Percentiles rank a stretch among this genome's conserved stretches.
Conservation (phyloP, 495 filamentous ascomycete genomes). For the Penicillium arizonense region DNA sequence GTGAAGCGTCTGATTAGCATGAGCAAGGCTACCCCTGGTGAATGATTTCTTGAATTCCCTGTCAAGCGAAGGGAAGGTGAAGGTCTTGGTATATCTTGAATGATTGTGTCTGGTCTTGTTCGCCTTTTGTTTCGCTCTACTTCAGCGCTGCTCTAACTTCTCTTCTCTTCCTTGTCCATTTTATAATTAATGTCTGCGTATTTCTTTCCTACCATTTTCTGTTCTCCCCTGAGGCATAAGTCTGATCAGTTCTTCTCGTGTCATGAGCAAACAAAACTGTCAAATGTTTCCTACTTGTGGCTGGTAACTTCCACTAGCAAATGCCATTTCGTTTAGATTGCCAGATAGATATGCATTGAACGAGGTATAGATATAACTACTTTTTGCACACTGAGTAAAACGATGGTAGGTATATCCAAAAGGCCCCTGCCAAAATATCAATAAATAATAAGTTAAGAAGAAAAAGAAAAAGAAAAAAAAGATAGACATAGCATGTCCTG, state of each 20-base stretch:
- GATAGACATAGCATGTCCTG: too few species aligned
- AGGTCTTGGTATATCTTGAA: slow-evolving; percentile 11
- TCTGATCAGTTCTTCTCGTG: slow-evolving; percentile 13
- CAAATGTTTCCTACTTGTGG: slow-evolving; percentile 3
- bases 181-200: slow-evolving; percentile 29
- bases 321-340: slow-evolving; percentile 7
- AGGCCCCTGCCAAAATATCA: too few species aligned
- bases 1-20: slow-evolving; percentile 90
- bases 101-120: slow-evolving; percentile 10
- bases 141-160: slow-evolving; percentile 6
- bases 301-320: neutral
- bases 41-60: slow-evolving; percentile 7
- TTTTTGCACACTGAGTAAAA: too few species aligned
- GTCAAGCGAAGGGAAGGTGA: slow-evolving; percentile 1
- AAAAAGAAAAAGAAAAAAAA: too few species aligned
- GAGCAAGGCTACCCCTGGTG: slow-evolving; percentile 71
- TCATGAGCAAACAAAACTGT: slow-evolving; percentile 21
- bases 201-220: slow-evolving; percentile 9
- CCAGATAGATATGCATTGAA: slow-evolving; percentile 13
- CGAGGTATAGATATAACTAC: neutral
- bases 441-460: too few species aligned
- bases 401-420: too few species aligned
- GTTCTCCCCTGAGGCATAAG: slow-evolving; percentile 9
- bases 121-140: slow-evolving; percentile 1
- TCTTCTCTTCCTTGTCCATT: slow-evolving; percentile 22